Percentiles rank a stretch among this genome's conserved stretches.
phyloP scores from a whole-genome alignment of 768 basidiomycete species.

The Omphalotus guepiniiformis region DNA sequence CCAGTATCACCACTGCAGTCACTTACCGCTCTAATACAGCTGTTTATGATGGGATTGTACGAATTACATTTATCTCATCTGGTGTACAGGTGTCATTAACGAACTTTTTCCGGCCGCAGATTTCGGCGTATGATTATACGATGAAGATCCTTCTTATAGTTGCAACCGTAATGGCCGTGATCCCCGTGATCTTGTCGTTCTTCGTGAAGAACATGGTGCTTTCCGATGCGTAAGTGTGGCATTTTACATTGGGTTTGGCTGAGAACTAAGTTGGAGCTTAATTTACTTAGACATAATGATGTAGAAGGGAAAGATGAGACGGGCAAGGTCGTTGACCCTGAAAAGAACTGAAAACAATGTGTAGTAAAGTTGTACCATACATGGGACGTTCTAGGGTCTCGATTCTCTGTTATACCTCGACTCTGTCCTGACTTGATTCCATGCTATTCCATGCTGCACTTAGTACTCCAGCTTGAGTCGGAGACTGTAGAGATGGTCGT shows the following conservation, averaged over 20 bases:
- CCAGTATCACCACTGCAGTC: conserved; percentile 38
- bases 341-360: not conserved
- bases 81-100: not conserved
- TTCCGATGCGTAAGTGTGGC: conserved; percentile 42
- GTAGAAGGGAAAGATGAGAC: conserved; percentile 2
- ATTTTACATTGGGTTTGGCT: too few relatives aligned
- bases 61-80: conserved; percentile 15
- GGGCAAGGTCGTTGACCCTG: not conserved
- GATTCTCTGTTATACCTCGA: too few relatives aligned
- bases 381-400: too few relatives aligned
- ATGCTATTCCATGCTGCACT: too few relatives aligned
- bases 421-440: too few relatives aligned
- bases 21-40: conserved; percentile 33
- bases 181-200: conserved; percentile 45
- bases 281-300: not conserved
- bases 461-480: too few relatives aligned
- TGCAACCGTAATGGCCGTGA: conserved; percentile 34
- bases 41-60: conserved; percentile 37
- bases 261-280: too few relatives aligned
- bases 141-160: conserved; percentile 37
- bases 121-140: conserved; percentile 28
- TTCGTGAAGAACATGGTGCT: conserved; percentile 46
- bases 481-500: too few relatives aligned
- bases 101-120: not conserved
- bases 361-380: too few relatives aligned